Evolutionary conservation across 768 basidiomycete species (phyloP), one percentile per base, ranked within the genome.

Genomic region (Suillus ampliporus): DNA sequence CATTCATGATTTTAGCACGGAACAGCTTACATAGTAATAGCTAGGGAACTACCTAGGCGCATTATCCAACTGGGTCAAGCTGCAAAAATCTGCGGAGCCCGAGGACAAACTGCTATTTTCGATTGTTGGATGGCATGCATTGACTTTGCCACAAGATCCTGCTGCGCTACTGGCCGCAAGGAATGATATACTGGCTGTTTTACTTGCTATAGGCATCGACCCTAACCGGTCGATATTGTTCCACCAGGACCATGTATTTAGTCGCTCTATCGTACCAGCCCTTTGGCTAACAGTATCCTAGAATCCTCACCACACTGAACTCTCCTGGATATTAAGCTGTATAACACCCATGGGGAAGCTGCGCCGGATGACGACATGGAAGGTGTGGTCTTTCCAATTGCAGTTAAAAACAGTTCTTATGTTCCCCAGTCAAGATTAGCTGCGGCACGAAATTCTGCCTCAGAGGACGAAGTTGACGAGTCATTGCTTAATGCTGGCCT

Each of bases 351-450:
- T 96, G 23, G 94, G 94, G 11, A 88, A 87, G 67, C 77, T 98
- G 11, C 86, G 88, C 44, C 77, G 95, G 47, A 97, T 98, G 97
- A 98, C 95, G 5, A 95, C 94, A 0, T 98, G 96, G 95, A 99
- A 98, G 86, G 94, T 92, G 63, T 34, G 79, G 64, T 17, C 11
- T 38, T 13, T 26, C 4, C 28, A 13, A 11, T n/a, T 26, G 34
- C 10, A 38, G n/a, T 17, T 40, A 14, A 37, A 21, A 7, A 11
- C 40, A 21, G 21, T 23, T 28, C 61, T 64, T 53, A 69, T 21
- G 31, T 4, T 11, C 19, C 38, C 56, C 14, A 95, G 94, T 85
- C 90, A 11, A 87, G 91, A 63, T 78, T 96, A 5, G 91, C 89
- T 13, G 83, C 85, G 11, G 84, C 88, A 10, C 81, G 90, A 54